Base-by-base conservation (phyloP, 1,139 yeast genomes). In the Wickerhamomyces sp. region DNA sequence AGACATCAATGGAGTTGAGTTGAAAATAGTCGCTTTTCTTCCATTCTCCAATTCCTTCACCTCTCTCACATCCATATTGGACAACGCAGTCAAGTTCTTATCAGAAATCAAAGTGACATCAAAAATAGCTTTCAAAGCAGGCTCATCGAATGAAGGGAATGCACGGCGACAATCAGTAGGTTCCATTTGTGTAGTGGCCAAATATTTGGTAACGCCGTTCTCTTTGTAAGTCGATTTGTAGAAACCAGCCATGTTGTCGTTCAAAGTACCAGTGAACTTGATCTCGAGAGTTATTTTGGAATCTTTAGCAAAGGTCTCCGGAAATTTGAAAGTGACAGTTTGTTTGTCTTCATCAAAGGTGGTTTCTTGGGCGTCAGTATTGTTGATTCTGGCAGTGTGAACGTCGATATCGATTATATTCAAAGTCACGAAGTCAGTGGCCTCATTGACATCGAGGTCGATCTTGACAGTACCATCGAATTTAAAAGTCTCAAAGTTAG, bases 121-220 rank as follows among this genome's bases (percentile, higher is more conserved):
- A 55, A 85, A 87, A 31, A 80, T 72, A 12, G 95, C 91, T 65
- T 87, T 87, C 41, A 79, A 70, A 36, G 79, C 75, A 11, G 96
- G 96, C 58, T 87, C 95, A 59, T 87, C 95, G 49, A 81, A 78
- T 57, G 91, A 85, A 16, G 96, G 95, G 68, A 87, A 86, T 4
- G 95, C 95, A 47, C 89, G 72, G 52, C 96, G 75, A 45, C 95
- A 89, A 56, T 85, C 95, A 13, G 93, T 82, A 19, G 95, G 81
- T 61, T 87, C 95, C 67, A 87, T 82, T 61, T 87, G 95, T 9
- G 96, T 85, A 27, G 93, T 78, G 23, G 86, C 78, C 70, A 85
- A 72, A 48, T 72, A 72, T 48, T 77, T 74, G 23, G 72, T 72
- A 35, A 67, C 66, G n/a, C 84, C 87, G 16, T 67, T 59, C 44